phyloP scores from a whole-genome alignment of 2,329 filamentous ascomycete species.

The Arthrobotrys entomopaga region DNA sequence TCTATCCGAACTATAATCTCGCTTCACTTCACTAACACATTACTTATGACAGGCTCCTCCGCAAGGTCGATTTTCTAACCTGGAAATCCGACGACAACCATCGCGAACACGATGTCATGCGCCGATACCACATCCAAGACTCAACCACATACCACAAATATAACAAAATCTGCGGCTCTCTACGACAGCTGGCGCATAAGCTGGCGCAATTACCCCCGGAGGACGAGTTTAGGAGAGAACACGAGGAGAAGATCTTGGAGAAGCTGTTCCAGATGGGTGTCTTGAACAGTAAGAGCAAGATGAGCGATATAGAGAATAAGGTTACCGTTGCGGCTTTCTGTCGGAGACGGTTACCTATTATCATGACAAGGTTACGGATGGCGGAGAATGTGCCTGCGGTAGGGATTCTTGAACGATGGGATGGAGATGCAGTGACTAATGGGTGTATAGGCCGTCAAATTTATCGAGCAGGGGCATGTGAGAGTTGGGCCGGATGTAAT shows the following conservation, averaged over 20 bases:
- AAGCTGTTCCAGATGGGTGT: slow-evolving; percentile 95
- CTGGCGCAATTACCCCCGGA: slow-evolving; percentile 83
- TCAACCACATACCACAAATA: slow-evolving; percentile 82
- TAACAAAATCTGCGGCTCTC: slow-evolving; percentile 76
- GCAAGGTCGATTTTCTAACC: slow-evolving; percentile 91
- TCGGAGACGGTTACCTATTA: slow-evolving; percentile 81
- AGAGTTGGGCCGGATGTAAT: slow-evolving; percentile 74
- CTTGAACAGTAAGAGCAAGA: slow-evolving; percentile 77
- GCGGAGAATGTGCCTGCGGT: slow-evolving; percentile 87
- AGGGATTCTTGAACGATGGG: slow-evolving; percentile 39
- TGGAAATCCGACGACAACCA: slow-evolving; percentile 90
- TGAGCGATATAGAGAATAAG: slow-evolving; percentile 85
- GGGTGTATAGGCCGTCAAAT: slow-evolving; percentile 65
- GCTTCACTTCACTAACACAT: not conserved
- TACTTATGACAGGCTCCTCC: slow-evolving; percentile 70
- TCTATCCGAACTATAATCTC: not conserved
- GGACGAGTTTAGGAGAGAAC: slow-evolving; percentile 79
- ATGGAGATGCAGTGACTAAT: slow-evolving; percentile 51
- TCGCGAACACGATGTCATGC: slow-evolving; percentile 80
- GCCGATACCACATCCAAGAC: slow-evolving; percentile 91
- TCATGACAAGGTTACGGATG: slow-evolving; percentile 93
- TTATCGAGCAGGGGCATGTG: slow-evolving; percentile 76
- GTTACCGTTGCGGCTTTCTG: slow-evolving; percentile 91
- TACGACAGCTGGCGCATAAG: slow-evolving; percentile 88
- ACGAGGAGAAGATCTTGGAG: slow-evolving; percentile 86